These are phyloP conservation scores for Phalaenopsis equestris DNA, from an alignment of 106 monocot species.

Conservation along the genomic window DNA sequence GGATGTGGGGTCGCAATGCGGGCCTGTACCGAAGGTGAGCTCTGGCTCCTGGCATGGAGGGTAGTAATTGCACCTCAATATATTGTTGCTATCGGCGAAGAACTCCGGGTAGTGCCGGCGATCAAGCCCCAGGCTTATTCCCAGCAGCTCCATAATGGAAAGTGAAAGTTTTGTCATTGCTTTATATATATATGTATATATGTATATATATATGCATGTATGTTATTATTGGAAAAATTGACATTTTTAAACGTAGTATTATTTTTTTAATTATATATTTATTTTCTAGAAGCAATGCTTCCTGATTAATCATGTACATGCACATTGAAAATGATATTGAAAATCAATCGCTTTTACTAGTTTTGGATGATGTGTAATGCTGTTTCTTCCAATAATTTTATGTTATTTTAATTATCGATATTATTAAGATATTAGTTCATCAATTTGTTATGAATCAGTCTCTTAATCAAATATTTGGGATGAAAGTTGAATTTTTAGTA, in stretches of 20 bases:
- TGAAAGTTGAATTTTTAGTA: no score
- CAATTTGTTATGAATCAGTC: no score
- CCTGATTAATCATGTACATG: no score
- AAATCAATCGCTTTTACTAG: no score
- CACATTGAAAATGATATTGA: no score
- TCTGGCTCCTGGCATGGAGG: constrained; percentile 71
- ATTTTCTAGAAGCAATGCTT: no score
- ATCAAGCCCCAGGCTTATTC: constrained; percentile 55
- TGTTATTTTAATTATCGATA: no score
- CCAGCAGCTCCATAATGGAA: constrained; percentile 70
- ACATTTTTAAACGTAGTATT: not conserved
- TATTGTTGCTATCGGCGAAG: constrained; percentile 53
- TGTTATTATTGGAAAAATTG: not conserved
- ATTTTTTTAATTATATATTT: no score
- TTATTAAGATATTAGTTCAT: no score
- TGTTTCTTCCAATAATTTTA: no score
- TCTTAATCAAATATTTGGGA: no score
- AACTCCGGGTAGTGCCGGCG: constrained; percentile 39
- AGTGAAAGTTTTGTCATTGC: constrained; percentile 52
- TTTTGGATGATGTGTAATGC: no score
- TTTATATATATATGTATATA: not conserved
- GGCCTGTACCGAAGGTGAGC: constrained; percentile 59
- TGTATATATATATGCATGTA: not conserved
- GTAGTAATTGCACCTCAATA: constrained; percentile 68
- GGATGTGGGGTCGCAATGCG: constrained; percentile 58